phyloP scores from a whole-genome alignment of 2,329 filamentous ascomycete species.

The Fusarium temperatum region DNA sequence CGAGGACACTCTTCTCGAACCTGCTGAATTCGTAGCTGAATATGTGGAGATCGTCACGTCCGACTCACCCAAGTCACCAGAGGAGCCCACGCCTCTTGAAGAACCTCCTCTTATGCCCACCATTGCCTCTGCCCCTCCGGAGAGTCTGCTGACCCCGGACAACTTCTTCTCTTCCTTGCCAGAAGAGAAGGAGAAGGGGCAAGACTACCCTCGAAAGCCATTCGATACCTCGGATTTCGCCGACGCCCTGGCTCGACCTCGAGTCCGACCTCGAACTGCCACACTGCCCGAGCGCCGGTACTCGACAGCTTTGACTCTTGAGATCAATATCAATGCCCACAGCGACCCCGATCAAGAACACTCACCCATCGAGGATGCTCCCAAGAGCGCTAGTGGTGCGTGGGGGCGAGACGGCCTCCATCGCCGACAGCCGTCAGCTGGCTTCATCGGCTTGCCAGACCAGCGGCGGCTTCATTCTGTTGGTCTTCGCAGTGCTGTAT shows the following conservation, averaged over 20 bases:
- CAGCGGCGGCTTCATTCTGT: slow-evolving; percentile 38
- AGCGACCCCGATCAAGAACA: slow-evolving; percentile 26
- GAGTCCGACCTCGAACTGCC: slow-evolving; percentile 26
- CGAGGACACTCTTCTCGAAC: slow-evolving; percentile 31
- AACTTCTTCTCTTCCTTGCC: slow-evolving; percentile 16
- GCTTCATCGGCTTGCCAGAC: slow-evolving; percentile 39
- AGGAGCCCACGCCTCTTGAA: background rate
- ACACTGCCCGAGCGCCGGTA: slow-evolving; percentile 39
- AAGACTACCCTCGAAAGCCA: slow-evolving; percentile 17
- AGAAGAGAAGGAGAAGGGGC: slow-evolving; percentile 26
- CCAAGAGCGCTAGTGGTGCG: slow-evolving; percentile 35
- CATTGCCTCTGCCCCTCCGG: slow-evolving; percentile 28
- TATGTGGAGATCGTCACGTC: background rate
- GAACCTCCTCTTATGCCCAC: slow-evolving; percentile 19
- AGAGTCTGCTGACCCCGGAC: slow-evolving; percentile 20
- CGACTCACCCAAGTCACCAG: background rate
- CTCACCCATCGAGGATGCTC: slow-evolving; percentile 32
- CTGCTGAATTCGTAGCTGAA: slow-evolving; percentile 4
- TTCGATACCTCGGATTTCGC: slow-evolving; percentile 27
- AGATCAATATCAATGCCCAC: slow-evolving; percentile 30
- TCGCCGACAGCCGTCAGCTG: slow-evolving; percentile 39
- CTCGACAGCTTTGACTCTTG: slow-evolving; percentile 40
- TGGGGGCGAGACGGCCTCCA: slow-evolving; percentile 18
- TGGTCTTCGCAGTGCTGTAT: slow-evolving; percentile 40
- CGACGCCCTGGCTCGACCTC: slow-evolving; percentile 17